Conservation (phyloP, 331 rosid genomes). For the Quercus lobata region DNA sequence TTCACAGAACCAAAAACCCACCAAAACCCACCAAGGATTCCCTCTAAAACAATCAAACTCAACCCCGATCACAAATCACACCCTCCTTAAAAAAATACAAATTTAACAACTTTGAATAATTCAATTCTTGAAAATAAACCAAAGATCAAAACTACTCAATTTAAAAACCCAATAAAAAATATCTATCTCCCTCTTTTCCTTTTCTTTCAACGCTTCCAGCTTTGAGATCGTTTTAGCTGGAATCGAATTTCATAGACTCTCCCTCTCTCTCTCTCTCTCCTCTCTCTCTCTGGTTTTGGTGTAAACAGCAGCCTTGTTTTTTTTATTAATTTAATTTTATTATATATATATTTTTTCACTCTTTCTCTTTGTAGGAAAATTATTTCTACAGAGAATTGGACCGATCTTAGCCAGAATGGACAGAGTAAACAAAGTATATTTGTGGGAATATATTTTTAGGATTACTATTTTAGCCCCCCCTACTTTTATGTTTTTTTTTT, state of each 20-base stretch:
- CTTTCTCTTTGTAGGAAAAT: conserved; percentile 18
- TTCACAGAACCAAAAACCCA: conserved; percentile 22
- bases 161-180: not conserved
- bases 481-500: not conserved
- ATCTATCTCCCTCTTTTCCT: not conserved
- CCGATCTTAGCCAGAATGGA: not conserved
- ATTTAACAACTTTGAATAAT: conserved; percentile 29
- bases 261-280: conserved; percentile 30
- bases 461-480: conserved; percentile 18
- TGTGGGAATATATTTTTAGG: not conserved
- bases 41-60: conserved; percentile 23
- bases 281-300: conserved; percentile 56
- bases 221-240: conserved; percentile 31
- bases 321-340: conserved; percentile 21
- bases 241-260: conserved; percentile 34
- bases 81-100: not conserved
- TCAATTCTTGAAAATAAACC: conserved; percentile 11
- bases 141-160: not conserved
- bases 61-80: conserved; percentile 47
- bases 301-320: conserved; percentile 68
- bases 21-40: conserved; percentile 27
- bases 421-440: not conserved
- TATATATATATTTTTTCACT: conserved; percentile 5
- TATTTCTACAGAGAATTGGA: not conserved
- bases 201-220: not conserved